Conservation (phyloP, 441 rosid genomes). For the Gossypium trilobum region DNA sequence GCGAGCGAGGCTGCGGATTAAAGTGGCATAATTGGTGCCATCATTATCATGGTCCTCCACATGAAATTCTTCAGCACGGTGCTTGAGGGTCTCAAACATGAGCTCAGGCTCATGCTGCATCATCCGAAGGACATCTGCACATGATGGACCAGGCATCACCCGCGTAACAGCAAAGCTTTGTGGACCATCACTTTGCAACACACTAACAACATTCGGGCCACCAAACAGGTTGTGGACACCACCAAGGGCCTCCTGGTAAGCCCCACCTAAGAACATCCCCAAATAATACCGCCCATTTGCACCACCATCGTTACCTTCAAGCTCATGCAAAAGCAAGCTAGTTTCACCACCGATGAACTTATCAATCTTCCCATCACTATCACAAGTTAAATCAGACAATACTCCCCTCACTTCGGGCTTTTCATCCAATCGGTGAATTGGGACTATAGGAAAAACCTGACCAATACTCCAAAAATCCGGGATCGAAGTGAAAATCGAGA, state of each 20-base stretch:
- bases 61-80: constrained; percentile 62
- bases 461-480: constrained; percentile 98
- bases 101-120: constrained; percentile 93
- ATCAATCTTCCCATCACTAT: constrained; percentile 87
- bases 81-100: constrained; percentile 81
- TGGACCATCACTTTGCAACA: constrained; percentile 82
- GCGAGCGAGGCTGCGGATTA: constrained; percentile 45
- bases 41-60: constrained; percentile 27
- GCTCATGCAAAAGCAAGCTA: constrained; percentile 67
- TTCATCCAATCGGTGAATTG: constrained; percentile 72
- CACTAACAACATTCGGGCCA: constrained; percentile 81
- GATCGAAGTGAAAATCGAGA: constrained; percentile 84
- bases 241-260: constrained; percentile 95
- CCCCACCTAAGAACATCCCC: constrained; percentile 97
- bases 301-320: constrained; percentile 40
- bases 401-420: constrained; percentile 63
- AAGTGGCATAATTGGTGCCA: constrained; percentile 22
- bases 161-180: constrained; percentile 72
- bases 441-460: constrained; percentile 83
- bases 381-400: constrained; percentile 86
- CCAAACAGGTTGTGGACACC: constrained; percentile 93
- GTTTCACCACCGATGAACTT: constrained; percentile 83
- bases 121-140: constrained; percentile 75
- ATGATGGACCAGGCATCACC: constrained; percentile 66
- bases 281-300: constrained; percentile 42